phyloP scores from a whole-genome alignment of 2,329 filamentous ascomycete genomes.

The Leptographium wingfieldii region DNA sequence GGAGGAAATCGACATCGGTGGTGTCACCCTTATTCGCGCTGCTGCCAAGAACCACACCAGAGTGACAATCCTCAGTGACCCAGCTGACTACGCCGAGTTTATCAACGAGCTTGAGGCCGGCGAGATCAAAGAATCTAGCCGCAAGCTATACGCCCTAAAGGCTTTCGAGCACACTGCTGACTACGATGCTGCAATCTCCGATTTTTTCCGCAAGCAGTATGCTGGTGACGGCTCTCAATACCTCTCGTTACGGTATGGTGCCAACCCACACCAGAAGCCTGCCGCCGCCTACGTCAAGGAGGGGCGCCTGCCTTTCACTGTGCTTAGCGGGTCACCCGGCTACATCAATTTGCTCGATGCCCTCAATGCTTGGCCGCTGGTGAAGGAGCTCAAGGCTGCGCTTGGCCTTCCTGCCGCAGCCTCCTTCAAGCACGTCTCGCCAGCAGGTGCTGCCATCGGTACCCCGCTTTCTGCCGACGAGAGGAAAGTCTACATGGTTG shows the following conservation, averaged over 20 bases:
- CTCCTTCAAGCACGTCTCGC: conserved; percentile 98
- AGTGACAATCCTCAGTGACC: conserved; percentile 92
- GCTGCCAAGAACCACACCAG: conserved; percentile 96
- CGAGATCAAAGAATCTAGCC: conserved; percentile 72
- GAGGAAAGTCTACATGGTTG: conserved; percentile 96
- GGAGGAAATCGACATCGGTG: conserved; percentile 97
- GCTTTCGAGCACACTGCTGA: conserved; percentile 97
- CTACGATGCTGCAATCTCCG: conserved; percentile 88
- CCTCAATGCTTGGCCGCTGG: conserved; percentile 91
- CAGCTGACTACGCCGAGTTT: conserved; percentile 87
- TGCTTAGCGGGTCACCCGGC: conserved; percentile 75
- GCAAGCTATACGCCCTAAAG: conserved; percentile 87
- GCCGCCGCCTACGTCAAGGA: conserved; percentile 70
- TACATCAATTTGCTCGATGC: conserved; percentile 97
- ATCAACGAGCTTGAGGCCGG: conserved; percentile 79
- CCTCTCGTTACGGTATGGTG: conserved; percentile 79
- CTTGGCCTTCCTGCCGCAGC: conserved; percentile 82
- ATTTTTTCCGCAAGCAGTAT: conserved; percentile 97
- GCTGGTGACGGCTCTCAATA: conserved; percentile 75
- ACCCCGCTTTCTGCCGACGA: conserved; percentile 76
- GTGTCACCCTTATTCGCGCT: conserved; percentile 89
- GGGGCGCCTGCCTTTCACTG: conserved; percentile 81
- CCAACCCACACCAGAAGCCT: conserved; percentile 97
- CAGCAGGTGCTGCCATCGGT: conserved; percentile 88
- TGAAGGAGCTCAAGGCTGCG: conserved; percentile 88